Evolutionary conservation across 305 asterid genomes (phyloP), one percentile per base, ranked within the genome.

Genomic region (Fraxinus angustifolia): DNA sequence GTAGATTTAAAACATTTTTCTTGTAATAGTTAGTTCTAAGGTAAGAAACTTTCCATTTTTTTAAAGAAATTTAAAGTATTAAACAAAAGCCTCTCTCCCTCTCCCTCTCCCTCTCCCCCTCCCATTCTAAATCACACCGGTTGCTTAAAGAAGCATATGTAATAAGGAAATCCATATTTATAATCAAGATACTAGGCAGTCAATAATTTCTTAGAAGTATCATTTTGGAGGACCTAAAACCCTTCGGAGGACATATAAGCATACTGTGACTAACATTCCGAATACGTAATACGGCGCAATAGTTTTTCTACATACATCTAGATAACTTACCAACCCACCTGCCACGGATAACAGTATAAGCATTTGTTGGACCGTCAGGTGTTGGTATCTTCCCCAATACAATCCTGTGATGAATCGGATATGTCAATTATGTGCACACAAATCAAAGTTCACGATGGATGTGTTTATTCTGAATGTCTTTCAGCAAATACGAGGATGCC

Each of bases 371-470:
- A 86, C 97, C 99, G 86, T 89, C 93, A 86, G 93, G 83, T 86
- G 98, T 92, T 80, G 93, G 91, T 87, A 93, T 93, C 97, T 88
- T 90, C 93, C 99, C 98, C 98, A 92, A 90, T 88, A 90, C 85
- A 88, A 95, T 90, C 99, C 97, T 95, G 99, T 90, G 97, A 91
- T 80, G 91, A 91, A 91, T 90, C 81, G 86, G 23, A 91, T 88
- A 87, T 78, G 89, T 86, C 91, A 93, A 89, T 86, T 53, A 90
- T 83, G 97, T 85, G 88, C 86, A 81, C 82, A 85, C 78, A 87
- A 83, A 88, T 80, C 83, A 86, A 78, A 85, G 88, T 86, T 84
- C 80, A 84, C 62, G 82, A 81, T 82, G 89, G 82, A 75, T 53
- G 81, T 73, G 83, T 77, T 84, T 81, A 81, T 78, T 78, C 83